A percentile compares a stretch with the other conserved stretches of the same genome.
Conservation (phyloP, 2,329 filamentous ascomycete species). For the Colletotrichum acutatum region DNA sequence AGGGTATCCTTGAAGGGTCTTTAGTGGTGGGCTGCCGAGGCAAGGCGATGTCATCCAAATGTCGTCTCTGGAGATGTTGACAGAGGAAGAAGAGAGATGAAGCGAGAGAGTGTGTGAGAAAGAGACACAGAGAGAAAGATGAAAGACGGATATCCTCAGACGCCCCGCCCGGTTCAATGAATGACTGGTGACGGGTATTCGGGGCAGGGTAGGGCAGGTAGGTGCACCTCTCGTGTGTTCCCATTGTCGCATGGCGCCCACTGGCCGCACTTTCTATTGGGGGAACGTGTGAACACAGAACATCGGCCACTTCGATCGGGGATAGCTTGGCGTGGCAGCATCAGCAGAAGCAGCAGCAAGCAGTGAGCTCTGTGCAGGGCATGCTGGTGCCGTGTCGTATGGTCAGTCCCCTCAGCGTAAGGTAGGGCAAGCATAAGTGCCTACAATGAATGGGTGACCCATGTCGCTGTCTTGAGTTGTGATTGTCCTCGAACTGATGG, state of each 20-base stretch:
- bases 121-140: background rate
- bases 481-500: constrained; percentile 14
- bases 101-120: background rate
- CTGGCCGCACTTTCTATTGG: constrained; percentile 20
- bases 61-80: background rate
- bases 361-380: background rate
- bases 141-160: constrained; percentile 4
- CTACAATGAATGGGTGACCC: constrained; percentile 12
- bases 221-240: constrained; percentile 28
- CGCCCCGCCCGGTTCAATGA: constrained; percentile 17
- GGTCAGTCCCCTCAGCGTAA: constrained; percentile 11
- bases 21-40: background rate
- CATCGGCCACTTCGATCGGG: constrained; percentile 10
- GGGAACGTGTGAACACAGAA: constrained; percentile 24
- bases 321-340: constrained; percentile 20
- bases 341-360: background rate
- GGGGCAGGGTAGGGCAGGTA: constrained; percentile 19
- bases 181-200: constrained; percentile 12
- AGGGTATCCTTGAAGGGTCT: background rate
- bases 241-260: constrained; percentile 25
- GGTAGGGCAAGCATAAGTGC: background rate
- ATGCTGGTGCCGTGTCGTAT: constrained; percentile 1
- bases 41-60: background rate
- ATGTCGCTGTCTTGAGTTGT: constrained; percentile 6
- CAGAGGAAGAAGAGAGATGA: background rate